Base-by-base conservation (phyloP, 768 basidiomycete species). In the Pisolithus marmoratus region DNA sequence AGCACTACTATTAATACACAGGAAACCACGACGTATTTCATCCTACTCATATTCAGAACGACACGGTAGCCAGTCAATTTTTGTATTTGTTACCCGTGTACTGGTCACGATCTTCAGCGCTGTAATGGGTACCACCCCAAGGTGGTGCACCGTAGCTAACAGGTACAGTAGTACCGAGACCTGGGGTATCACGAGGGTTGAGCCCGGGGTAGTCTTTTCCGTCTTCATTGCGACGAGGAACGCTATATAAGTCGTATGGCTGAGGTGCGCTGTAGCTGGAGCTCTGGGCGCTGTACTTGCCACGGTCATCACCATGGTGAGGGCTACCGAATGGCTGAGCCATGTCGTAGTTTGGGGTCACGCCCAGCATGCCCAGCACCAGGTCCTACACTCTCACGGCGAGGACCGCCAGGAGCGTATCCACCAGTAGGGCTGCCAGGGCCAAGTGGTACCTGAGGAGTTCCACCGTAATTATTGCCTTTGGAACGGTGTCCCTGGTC, bases 51-150 rank as follows among this genome's bases (percentile, higher is more conserved):
- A 41, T n/a, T 58, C 51, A 67, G 31, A 67, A 5, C 0, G 58
- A 62, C 67, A 48, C 60, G 0, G 63, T 67, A 11, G 68, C 52
- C 45, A 54, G 68, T 65, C 2, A 67, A 54, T 6, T 42, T 44
- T 2, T 56, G 49, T 63, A 69, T 67, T 51, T 34, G 14, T 12
- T 3, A 5, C 34, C 34, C 14, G 34, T 14, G 34, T 34, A 34
- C 34, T 34, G 34, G 34, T 34, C 14, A 5, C 12, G 34, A 34
- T 34, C 34, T 5, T 15, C 4, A 8, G 8, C 26, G 26, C 8
- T 27, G 3, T 27, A 27, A 27, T n/a, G n/a, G n/a, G n/a, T n/a
- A n/a, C n/a, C n/a, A n/a, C n/a, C n/a, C n/a, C n/a, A n/a, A n/a
- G n/a, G n/a, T n/a, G n/a, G n/a, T n/a, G n/a, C n/a, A 15, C 14